Evolutionary conservation across 108 stramenopile species (phyloP), one percentile per base, ranked within the genome.

Genomic region (Pseudonitzschia multiseries): DNA sequence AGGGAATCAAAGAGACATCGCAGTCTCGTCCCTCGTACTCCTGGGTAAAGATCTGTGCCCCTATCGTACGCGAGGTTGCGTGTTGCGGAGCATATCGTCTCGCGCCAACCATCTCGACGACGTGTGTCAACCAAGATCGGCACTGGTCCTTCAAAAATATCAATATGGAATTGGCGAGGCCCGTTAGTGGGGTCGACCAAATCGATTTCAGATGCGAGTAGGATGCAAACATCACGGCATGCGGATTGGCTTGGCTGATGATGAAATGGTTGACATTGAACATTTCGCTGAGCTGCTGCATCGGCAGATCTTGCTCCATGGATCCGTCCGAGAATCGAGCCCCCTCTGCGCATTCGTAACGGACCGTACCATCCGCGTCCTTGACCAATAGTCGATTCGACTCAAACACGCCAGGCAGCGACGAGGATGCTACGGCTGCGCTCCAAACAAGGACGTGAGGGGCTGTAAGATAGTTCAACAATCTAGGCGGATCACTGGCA

Each of bases 231-330:
- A 96, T 87, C 70, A 93, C 88, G 1, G 93, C 94, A 71, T 97
- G 96, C 42, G 96, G 95, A 80, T 97, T 96, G 0, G 95, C 96
- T 71, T 99, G 99, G 52, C 91, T 93, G 32, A 98, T 90, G 64
- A 99, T 94, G 73, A 98, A 98, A 78, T 99, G 99, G 76, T 98
- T 98, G 64, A 98, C 84, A 84, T 98, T 98, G 85, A 99, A 99
- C 83, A 99, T 95, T 87, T 98, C 97, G 41, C 85, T 85, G n/a
- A 99, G 93, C 75, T 96, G 96, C 73, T 97, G 92, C 94, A 98
- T 97, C 13, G 99, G 99, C 57, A 99, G 78, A 82, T 99, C 99
- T 53, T 84, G 85, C 72, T 97, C 97, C 92, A 98, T 93, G 74
- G 87, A 91, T 24, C 98, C 92, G 79, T 93, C 81, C n/a, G 76